Percentiles rank a stretch among this genome's conserved stretches.
These are phyloP conservation scores for Daedaleopsis sinensis DNA, from an alignment of 768 basidiomycete genomes.

Conservation along the genomic window DNA sequence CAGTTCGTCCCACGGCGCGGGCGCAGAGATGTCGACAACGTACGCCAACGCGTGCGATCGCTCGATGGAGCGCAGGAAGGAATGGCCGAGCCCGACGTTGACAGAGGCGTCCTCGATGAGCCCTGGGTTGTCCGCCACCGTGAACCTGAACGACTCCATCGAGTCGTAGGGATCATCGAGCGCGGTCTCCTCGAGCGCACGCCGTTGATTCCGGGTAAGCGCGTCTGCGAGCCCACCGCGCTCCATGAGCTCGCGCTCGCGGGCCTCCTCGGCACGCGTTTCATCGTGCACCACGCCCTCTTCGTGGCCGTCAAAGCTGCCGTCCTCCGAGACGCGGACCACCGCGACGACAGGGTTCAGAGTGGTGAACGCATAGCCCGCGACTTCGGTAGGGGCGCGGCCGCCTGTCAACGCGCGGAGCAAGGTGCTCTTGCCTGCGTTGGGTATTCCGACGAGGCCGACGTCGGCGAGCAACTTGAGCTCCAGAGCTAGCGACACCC, in stretches of 20 bases:
- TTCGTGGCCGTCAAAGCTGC: conserved; percentile 66
- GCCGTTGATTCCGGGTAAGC: conserved; percentile 51
- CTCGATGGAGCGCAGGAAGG: conserved; percentile 92
- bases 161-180: conserved; percentile 25
- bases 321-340: conserved; percentile 81
- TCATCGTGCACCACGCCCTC: conserved; percentile 63
- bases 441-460: conserved; percentile 96
- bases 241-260: conserved; percentile 47
- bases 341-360: conserved; percentile 93
- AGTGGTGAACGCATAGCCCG: conserved; percentile 93
- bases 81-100: conserved; percentile 91
- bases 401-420: conserved; percentile 88
- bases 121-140: conserved; percentile 96
- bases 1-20: conserved; percentile 80
- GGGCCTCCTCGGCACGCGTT: conserved; percentile 57
- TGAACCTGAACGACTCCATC: conserved; percentile 83
- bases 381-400: conserved; percentile 81
- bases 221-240: conserved; percentile 55
- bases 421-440: conserved; percentile 91
- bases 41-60: conserved; percentile 89
- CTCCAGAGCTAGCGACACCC: conserved; percentile 83
- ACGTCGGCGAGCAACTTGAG: conserved; percentile 94
- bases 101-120: conserved; percentile 83
- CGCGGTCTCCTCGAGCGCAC: background rate
- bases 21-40: conserved; percentile 83